phyloP scores from a whole-genome alignment of 805 yeast genomes.

The Kluyveromyces aestuarii region DNA sequence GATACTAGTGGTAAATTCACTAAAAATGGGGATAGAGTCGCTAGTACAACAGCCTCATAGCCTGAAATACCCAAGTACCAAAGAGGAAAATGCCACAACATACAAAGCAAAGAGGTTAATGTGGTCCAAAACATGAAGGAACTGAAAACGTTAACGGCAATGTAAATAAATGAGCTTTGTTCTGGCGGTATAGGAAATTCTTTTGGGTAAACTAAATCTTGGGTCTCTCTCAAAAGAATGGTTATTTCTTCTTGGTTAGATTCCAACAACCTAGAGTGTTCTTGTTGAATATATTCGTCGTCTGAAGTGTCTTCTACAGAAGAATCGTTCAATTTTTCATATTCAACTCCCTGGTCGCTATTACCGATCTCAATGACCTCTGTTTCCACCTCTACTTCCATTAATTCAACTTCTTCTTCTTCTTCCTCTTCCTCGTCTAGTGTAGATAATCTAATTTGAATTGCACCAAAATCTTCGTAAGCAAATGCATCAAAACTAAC shows the following conservation, averaged over 20 bases:
- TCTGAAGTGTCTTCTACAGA: slow-evolving; percentile 5
- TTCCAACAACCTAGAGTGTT: slow-evolving; percentile 2
- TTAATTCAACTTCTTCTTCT: slow-evolving; percentile 11
- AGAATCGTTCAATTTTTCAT: not conserved
- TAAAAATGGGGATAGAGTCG: slow-evolving; percentile 50
- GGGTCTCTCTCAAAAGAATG: slow-evolving; percentile 15
- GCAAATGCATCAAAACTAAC: slow-evolving; percentile 79
- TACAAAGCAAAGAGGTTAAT: slow-evolving; percentile 67
- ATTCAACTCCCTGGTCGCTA: not conserved
- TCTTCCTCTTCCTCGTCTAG: slow-evolving; percentile 13
- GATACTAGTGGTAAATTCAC: slow-evolving; percentile 36
- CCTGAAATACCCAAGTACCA: slow-evolving; percentile 99
- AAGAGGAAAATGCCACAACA: slow-evolving; percentile 94
- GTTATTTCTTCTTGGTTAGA: slow-evolving; percentile 14
- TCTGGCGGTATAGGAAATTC: slow-evolving; percentile 9
- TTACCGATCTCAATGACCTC: slow-evolving; percentile 2
- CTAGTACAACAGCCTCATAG: slow-evolving; percentile 64
- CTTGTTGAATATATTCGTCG: slow-evolving; percentile 2
- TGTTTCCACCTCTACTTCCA: not conserved
- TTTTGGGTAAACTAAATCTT: slow-evolving; percentile 10
- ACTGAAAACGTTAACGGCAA: slow-evolving; percentile 39
- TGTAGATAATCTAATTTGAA: slow-evolving; percentile 39
- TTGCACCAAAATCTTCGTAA: slow-evolving; percentile 48
- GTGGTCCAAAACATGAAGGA: slow-evolving; percentile 81
- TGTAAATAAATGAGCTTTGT: slow-evolving; percentile 26